These are phyloP conservation scores for Aspergillus sp. DNA, from an alignment of 2,329 filamentous ascomycete species.

Conservation along the genomic window DNA sequence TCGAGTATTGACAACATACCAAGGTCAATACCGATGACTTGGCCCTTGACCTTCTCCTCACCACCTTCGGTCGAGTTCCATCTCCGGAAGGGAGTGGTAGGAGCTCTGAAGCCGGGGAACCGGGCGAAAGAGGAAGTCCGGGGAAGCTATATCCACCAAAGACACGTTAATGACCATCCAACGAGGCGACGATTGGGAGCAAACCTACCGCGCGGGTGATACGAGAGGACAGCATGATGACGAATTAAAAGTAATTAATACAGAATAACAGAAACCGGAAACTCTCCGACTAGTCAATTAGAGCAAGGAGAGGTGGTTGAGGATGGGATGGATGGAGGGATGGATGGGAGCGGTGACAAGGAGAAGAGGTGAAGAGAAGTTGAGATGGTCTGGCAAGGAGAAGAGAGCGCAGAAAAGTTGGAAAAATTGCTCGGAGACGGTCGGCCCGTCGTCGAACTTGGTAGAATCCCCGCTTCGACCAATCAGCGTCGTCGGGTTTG, in stretches of 20 bases:
- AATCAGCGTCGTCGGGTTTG: slow-evolving; percentile 11
- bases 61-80: slow-evolving; percentile 45
- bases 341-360: slow-evolving; percentile 12
- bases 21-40: slow-evolving; percentile 96
- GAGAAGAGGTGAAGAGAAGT: slow-evolving; percentile 17
- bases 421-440: slow-evolving; percentile 27
- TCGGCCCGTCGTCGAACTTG: slow-evolving; percentile 29
- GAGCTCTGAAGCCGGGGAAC: slow-evolving; percentile 59
- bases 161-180: slow-evolving; percentile 6
- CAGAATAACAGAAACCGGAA: slow-evolving; percentile 22
- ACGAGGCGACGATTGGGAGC: slow-evolving; percentile 1
- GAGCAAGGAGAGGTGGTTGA: slow-evolving; percentile 10
- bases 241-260: slow-evolving; percentile 26
- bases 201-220: slow-evolving; percentile 64
- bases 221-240: slow-evolving; percentile 63
- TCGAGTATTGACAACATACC: slow-evolving; percentile 46
- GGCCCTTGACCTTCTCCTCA: slow-evolving; percentile 78
- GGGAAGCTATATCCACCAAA: slow-evolving; percentile 56
- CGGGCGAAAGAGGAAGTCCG: slow-evolving; percentile 63
- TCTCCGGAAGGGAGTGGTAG: slow-evolving; percentile 60
- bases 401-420: slow-evolving; percentile 21
- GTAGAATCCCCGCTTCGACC: slow-evolving; percentile 19
- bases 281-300: slow-evolving; percentile 26
- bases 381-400: slow-evolving; percentile 10
- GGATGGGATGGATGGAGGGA: slow-evolving; percentile 3